Base-by-base conservation (phyloP, 163 green algal genomes). In the Coccomyxa subellipsoidea region DNA sequence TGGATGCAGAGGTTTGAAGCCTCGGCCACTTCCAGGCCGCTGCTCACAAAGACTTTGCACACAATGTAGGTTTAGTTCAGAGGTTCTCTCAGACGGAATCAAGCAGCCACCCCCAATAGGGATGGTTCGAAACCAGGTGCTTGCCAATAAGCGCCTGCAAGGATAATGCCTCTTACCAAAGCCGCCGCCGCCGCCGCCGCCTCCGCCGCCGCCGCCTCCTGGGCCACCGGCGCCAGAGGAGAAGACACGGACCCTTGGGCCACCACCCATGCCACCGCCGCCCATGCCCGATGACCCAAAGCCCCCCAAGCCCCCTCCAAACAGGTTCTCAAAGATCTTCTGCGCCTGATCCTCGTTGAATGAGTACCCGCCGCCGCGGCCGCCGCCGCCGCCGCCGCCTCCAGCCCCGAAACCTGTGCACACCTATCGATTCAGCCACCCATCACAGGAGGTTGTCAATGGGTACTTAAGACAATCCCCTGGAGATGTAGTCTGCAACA, bases 211-310 rank as follows among this genome's bases (percentile, higher is more conserved):
- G 7, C 77, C 40, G n/a, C 40, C 40, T 0, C 12, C 77, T 31
- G 37, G 25, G 21, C 36, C 32, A 34, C 73, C 34, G 15, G 9
- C 31, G 8, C 35, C 35, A 31, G 1, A 2, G 15, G 15, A 7
- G 37, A 80, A 80, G 0, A 80, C 36, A 23, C 76, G 31, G 2
- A 77, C 76, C 2, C 76, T 59, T 36, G 39, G 76, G 36, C 85
- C 70, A 86, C 76, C 79, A 10, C 82, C 85, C 77, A 89, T 84
- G 59, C 85, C 87, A 38, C 82, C 73, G 34, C 75, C 77, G 36
- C 37, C 69, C 73, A 85, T 83, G n/a, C 85, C 83, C 27, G 75
- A 69, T 23, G n/a, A n/a, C n/a, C 39, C n/a, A 0, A 39, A 7
- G 40, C 77, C 53, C 9, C 77, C 77, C 27, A 81, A 47, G 3